A percentile compares a stretch with the other conserved stretches of the same genome.
These are phyloP conservation scores for Tarenaya hassleriana DNA, from an alignment of 345 rosid species.

Conservation along the genomic window DNA sequence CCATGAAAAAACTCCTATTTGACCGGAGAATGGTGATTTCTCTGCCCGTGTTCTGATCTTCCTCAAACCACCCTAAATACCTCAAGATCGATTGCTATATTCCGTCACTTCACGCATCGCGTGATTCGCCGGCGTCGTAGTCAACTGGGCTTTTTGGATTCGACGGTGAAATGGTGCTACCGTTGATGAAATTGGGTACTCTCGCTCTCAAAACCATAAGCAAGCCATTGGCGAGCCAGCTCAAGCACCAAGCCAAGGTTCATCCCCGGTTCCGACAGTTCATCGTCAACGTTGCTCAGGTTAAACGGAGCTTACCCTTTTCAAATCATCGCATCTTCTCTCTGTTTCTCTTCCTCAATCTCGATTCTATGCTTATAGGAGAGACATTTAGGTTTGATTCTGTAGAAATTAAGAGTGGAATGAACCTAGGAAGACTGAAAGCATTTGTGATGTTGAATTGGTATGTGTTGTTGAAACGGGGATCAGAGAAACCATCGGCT, in stretches of 20 bases:
- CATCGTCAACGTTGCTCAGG: slow-evolving; percentile 78
- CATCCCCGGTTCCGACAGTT: slow-evolving; percentile 69
- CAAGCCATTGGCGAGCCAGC: slow-evolving; percentile 65
- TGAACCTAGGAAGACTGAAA: neutral
- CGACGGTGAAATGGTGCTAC: slow-evolving; percentile 67
- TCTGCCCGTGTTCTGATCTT: too few species aligned
- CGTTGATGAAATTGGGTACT: slow-evolving; percentile 68
- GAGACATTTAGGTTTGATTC: neutral
- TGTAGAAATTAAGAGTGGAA: neutral
- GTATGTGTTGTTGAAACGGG: neutral
- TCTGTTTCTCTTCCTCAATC: neutral
- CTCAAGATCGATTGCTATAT: too few species aligned
- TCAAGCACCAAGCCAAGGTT: slow-evolving; percentile 72
- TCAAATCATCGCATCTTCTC: neutral
- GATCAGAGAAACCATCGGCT: slow-evolving; percentile 66
- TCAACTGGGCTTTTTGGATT: too few species aligned
- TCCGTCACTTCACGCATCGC: too few species aligned
- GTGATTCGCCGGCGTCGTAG: too few species aligned
- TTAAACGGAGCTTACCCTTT: slow-evolving; percentile 9
- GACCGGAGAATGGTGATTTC: too few species aligned
- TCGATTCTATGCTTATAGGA: neutral
- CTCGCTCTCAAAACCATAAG: slow-evolving; percentile 59
- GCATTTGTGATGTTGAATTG: neutral
- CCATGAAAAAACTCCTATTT: too few species aligned
- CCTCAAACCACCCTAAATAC: too few species aligned